Conservation (phyloP, 192 early-diverging fungal species). For the Backusella circina region DNA sequence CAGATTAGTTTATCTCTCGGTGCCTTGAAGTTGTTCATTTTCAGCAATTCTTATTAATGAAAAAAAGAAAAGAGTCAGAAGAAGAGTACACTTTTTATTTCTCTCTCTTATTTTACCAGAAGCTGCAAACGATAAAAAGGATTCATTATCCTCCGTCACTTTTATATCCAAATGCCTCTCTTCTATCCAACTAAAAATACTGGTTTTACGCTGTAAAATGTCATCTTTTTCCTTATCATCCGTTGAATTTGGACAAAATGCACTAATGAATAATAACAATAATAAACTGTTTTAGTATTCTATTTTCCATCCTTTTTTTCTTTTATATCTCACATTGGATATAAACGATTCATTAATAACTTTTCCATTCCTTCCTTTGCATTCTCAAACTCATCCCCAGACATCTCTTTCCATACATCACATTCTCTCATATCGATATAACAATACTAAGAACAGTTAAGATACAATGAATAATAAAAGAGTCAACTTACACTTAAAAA, state of each 20-base stretch:
- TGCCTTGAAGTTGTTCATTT: conserved; percentile 83
- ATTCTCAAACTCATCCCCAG: conserved; percentile 72
- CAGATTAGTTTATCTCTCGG: conserved; percentile 84
- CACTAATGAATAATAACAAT: conserved; percentile 33
- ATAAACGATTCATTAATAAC: conserved; percentile 76
- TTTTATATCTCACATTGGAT: conserved; percentile 44
- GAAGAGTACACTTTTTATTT: too few species aligned
- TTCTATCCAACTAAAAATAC: conserved; percentile 68
- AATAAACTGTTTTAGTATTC: too few species aligned
- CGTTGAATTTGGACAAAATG: conserved; percentile 66
- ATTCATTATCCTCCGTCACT: conserved; percentile 51
- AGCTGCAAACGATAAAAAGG: conserved; percentile 64
- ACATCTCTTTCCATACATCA: conserved; percentile 54
- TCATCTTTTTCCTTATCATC: conserved; percentile 77
- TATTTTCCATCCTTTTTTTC: neutral
- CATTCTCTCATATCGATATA: conserved; percentile 64
- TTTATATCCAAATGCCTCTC: conserved; percentile 74
- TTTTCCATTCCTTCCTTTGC: conserved; percentile 83
- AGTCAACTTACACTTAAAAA: conserved; percentile 50
- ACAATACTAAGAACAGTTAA: conserved; percentile 55
- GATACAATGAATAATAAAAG: neutral
- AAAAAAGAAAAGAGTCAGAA: neutral
- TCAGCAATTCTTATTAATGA: conserved; percentile 55
- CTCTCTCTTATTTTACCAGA: conserved; percentile 35
- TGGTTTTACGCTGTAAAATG: conserved; percentile 69